Evolutionary conservation across 2,329 filamentous ascomycete genomes (phyloP), one percentile per base, ranked within the genome.

Genomic region (Aspergillus alliaceus): DNA sequence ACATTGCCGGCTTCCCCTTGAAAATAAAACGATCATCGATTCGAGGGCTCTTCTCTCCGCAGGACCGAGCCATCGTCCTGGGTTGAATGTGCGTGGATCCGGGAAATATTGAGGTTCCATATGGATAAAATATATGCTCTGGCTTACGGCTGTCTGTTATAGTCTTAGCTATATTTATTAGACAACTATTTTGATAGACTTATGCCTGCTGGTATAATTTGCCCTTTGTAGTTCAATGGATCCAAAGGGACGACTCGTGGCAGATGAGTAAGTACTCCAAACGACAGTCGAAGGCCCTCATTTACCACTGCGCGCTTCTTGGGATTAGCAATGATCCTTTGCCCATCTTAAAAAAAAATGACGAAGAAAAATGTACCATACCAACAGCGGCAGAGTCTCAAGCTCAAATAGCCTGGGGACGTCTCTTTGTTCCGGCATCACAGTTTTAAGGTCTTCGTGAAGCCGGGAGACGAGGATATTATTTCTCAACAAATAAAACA

Each of bases 231-330:
- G 24, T 27, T 27, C n/a, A 44, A 44, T 44, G 40, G 24, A 22
- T 44, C 15, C 7, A 44, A n/a, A 27, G 40, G 40, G 6, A 24
- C 51, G 11, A 55, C 42, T 11, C 53, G 53, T 18, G 53, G 46
- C 6, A 44, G 25, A 1, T 18, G 34, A 22, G 25, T 51, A 11
- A 51, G 34, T 15, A 47, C 32, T n/a, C 53, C 46, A 29, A 55
- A 50, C 6, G 53, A 42, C 5, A 55, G 53, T 4, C 46, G 46
- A 25, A 55, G 49, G 32, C 35, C 46, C 18, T 55, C 53, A 4
- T 34, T 34, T 9, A 55, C 22, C 7, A 44, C 46, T 31, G 46
- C 25, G 12, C 53, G 25, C 53, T 55, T n/a, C 24, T n/a, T 29
- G 14, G 24, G n/a, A n/a, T 44, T 25, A 40, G 44, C 2, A 46